Conservation (phyloP, 1,139 yeast species). For the Blastobotrys proliferans region DNA sequence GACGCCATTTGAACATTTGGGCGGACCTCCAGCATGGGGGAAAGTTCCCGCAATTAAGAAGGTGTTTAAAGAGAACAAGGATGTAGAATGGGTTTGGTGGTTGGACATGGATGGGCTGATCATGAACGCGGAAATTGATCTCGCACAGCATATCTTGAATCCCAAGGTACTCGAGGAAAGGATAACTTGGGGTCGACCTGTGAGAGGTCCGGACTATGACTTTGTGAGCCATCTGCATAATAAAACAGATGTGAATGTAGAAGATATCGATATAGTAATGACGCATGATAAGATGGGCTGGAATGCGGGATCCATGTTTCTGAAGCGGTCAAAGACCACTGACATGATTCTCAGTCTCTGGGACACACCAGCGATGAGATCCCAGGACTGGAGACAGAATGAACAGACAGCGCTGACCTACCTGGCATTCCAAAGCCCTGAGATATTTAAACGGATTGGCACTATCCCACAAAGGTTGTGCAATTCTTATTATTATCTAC, state of each 20-base stretch:
- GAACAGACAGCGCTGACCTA: constrained; percentile 3
- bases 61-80: constrained; percentile 29
- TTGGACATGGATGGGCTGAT: constrained; percentile 33
- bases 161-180: constrained; percentile 29
- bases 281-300: constrained; percentile 31
- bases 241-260: constrained; percentile 21
- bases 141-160: constrained; percentile 32
- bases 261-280: constrained; percentile 25
- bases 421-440: neutral
- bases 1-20: constrained; percentile 18
- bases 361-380: too few species aligned
- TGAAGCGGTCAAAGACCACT: constrained; percentile 23
- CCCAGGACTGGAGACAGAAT: constrained; percentile 13
- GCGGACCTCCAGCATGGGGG: constrained; percentile 29
- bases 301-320: constrained; percentile 37
- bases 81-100: constrained; percentile 38
- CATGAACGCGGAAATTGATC: constrained; percentile 29
- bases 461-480: constrained; percentile 8
- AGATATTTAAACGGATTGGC: constrained; percentile 1
- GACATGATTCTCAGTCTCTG: too few species aligned
- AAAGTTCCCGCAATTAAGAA: constrained; percentile 33
- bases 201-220: constrained; percentile 21
- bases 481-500: constrained; percentile 8
- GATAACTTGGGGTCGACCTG: constrained; percentile 25
- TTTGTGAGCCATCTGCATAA: constrained; percentile 22